Conservation (phyloP, 2,329 filamentous ascomycete species). For the Aspergillus chevalieri region DNA sequence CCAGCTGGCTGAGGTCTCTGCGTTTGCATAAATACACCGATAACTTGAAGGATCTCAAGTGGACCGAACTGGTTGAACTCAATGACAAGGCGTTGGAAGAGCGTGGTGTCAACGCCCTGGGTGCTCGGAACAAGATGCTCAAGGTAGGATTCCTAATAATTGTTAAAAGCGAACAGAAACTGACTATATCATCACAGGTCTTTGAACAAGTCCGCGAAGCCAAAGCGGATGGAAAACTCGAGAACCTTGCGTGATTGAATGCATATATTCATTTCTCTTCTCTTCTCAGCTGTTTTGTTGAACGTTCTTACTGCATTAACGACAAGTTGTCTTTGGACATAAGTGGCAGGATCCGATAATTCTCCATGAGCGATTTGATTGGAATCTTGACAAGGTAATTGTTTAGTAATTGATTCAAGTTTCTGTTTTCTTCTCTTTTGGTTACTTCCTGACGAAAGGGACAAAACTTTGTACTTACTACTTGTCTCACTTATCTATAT, state of each 20-base stretch:
- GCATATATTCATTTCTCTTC: conserved; percentile 9
- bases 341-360: conserved; percentile 23
- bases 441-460: neutral
- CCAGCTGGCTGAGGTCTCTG: conserved; percentile 88
- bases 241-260: conserved; percentile 24
- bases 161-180: conserved; percentile 11
- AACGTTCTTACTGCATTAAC: conserved; percentile 25
- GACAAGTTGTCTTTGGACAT: conserved; percentile 20
- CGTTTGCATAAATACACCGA: conserved; percentile 98
- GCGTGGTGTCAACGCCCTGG: conserved; percentile 88
- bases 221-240: conserved; percentile 66
- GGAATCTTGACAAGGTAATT: conserved; percentile 10
- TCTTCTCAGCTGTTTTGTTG: conserved; percentile 9
- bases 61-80: conserved; percentile 85
- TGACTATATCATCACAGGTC: conserved; percentile 46
- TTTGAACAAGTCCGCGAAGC: conserved; percentile 93
- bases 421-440: neutral
- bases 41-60: conserved; percentile 93
- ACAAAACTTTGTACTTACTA: neutral
- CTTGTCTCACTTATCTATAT: neutral
- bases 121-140: conserved; percentile 92
- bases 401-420: conserved; percentile 12
- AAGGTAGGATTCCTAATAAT: conserved; percentile 56
- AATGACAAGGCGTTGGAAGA: conserved; percentile 91
- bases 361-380: conserved; percentile 15